A percentile compares a stretch with the other conserved stretches of the same genome.
phyloP scores from a whole-genome alignment of 768 basidiomycete genomes.

The Tricholomella constricta region DNA sequence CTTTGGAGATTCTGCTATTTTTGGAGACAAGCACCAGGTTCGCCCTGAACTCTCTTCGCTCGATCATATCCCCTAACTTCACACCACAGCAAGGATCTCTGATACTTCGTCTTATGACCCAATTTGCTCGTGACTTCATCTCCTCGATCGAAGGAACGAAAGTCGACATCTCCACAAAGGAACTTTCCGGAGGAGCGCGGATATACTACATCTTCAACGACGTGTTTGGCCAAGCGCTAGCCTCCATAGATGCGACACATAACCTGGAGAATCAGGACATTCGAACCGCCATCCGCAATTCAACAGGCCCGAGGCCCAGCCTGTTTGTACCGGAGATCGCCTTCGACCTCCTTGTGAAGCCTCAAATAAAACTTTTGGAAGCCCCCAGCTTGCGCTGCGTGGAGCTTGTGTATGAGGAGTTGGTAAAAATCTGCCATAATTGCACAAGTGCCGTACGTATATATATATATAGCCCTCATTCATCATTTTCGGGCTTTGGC shows the following conservation, averaged over 20 bases:
- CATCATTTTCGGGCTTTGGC: background rate
- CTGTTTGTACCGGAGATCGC: slow-evolving; percentile 97
- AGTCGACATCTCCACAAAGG: slow-evolving; percentile 95
- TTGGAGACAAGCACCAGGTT: slow-evolving; percentile 88
- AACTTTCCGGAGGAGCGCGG: slow-evolving; percentile 95
- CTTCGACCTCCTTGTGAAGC: slow-evolving; percentile 95
- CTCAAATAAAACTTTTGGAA: slow-evolving; percentile 96
- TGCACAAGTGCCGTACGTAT: slow-evolving; percentile 80
- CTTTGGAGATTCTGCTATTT: slow-evolving; percentile 91
- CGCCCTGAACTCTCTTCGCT: background rate
- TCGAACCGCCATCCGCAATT: slow-evolving; percentile 96
- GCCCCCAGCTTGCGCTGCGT: slow-evolving; percentile 94
- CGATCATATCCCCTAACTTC: slow-evolving; percentile 12
- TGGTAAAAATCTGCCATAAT: slow-evolving; percentile 99
- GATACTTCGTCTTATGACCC: slow-evolving; percentile 95
- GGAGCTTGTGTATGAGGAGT: slow-evolving; percentile 96
- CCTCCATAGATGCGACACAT: slow-evolving; percentile 85
- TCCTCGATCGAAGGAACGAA: slow-evolving; percentile 97
- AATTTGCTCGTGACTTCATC: slow-evolving; percentile 96
- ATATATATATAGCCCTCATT: slow-evolving; percentile 25
- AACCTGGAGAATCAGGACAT: slow-evolving; percentile 95
- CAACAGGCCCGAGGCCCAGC: slow-evolving; percentile 94
- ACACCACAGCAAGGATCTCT: slow-evolving; percentile 73
- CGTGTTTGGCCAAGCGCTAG: slow-evolving; percentile 90
- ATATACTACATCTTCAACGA: slow-evolving; percentile 99